Percentiles rank a stretch among this genome's conserved stretches.
Conservation (phyloP, 495 filamentous ascomycete species). For the Cercophora sp. region DNA sequence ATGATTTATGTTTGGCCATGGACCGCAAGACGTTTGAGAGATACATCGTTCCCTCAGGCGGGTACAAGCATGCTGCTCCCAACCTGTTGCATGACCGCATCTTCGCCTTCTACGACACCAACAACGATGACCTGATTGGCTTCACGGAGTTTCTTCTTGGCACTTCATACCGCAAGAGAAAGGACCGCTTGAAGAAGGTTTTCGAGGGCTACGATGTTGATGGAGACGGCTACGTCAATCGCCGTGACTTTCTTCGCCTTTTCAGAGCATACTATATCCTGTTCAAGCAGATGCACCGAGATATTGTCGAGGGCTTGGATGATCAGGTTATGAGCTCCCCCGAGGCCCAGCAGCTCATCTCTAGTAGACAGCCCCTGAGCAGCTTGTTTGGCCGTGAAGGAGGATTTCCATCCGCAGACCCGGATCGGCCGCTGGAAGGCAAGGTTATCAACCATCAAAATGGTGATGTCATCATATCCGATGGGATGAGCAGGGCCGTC, state of each 20-base stretch:
- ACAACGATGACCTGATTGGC: constrained; percentile 83
- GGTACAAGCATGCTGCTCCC: constrained; percentile 69
- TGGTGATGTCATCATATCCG: constrained; percentile 60
- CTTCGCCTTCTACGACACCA: constrained; percentile 93
- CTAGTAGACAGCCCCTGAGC: constrained; percentile 75
- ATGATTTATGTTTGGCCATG: constrained; percentile 74
- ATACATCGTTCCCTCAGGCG: constrained; percentile 78
- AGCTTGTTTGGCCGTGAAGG: constrained; percentile 61
- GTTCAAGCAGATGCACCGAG: constrained; percentile 76
- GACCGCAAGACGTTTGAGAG: constrained; percentile 86
- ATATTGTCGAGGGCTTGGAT: constrained; percentile 77
- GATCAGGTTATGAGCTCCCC: constrained; percentile 70
- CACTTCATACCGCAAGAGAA: constrained; percentile 75
- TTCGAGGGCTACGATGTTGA: constrained; percentile 93
- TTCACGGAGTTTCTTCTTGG: constrained; percentile 88
- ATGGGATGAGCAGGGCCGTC: constrained; percentile 39
- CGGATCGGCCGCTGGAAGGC: constrained; percentile 56
- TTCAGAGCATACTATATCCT: constrained; percentile 87
- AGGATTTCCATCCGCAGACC: constrained; percentile 56
- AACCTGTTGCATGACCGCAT: constrained; percentile 92
- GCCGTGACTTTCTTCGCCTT: constrained; percentile 87
- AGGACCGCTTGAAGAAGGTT: constrained; percentile 67
- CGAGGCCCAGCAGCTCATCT: constrained; percentile 68
- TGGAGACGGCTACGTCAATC: constrained; percentile 77
- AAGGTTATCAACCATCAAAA: constrained; percentile 52